Conservation (phyloP, 2,329 filamentous ascomycete genomes). For the Periconia digitata region DNA sequence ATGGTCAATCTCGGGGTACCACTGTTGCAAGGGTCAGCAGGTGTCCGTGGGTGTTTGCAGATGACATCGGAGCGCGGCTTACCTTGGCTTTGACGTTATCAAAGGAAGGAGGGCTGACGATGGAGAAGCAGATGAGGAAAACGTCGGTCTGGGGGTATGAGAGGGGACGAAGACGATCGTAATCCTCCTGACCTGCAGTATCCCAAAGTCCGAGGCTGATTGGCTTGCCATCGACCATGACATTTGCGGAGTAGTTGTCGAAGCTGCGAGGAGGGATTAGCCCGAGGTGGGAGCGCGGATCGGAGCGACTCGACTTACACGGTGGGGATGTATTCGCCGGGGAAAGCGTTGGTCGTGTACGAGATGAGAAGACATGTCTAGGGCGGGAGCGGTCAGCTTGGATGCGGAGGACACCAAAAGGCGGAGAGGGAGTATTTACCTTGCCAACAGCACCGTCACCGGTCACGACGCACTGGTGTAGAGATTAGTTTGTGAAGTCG, state of each 20-base stretch:
- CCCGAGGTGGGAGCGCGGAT: slow-evolving; percentile 1
- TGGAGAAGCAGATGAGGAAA: slow-evolving; percentile 97
- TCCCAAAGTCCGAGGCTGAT: slow-evolving; percentile 98
- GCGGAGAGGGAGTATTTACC: slow-evolving; percentile 56
- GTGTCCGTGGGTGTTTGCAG: slow-evolving; percentile 21
- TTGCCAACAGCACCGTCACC: slow-evolving; percentile 99
- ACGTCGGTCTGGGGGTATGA: slow-evolving; percentile 99
- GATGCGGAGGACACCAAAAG: slow-evolving; percentile 6
- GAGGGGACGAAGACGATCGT: slow-evolving; percentile 89
- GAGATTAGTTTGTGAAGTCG: slow-evolving; percentile 18
- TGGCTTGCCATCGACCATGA: slow-evolving; percentile 98
- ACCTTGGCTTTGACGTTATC: slow-evolving; percentile 99
- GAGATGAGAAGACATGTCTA: slow-evolving; percentile 99
- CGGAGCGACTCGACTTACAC: slow-evolving; percentile 62
- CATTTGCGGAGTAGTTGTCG: slow-evolving; percentile 98
- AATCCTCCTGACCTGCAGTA: slow-evolving; percentile 98
- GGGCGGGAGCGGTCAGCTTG: slow-evolving; percentile 28
- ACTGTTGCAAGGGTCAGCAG: slow-evolving; percentile 55
- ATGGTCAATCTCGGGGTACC: slow-evolving; percentile 96
- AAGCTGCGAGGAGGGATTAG: slow-evolving; percentile 64
- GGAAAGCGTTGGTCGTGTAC: slow-evolving; percentile 98
- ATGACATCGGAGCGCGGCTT: slow-evolving; percentile 29
- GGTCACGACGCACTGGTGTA: slow-evolving; percentile 86
- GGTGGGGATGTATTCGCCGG: slow-evolving; percentile 99
- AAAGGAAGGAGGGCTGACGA: slow-evolving; percentile 95